phyloP scores from a whole-genome alignment of 176 grass and related monocot genomes.

The Oryza rufipogon region DNA sequence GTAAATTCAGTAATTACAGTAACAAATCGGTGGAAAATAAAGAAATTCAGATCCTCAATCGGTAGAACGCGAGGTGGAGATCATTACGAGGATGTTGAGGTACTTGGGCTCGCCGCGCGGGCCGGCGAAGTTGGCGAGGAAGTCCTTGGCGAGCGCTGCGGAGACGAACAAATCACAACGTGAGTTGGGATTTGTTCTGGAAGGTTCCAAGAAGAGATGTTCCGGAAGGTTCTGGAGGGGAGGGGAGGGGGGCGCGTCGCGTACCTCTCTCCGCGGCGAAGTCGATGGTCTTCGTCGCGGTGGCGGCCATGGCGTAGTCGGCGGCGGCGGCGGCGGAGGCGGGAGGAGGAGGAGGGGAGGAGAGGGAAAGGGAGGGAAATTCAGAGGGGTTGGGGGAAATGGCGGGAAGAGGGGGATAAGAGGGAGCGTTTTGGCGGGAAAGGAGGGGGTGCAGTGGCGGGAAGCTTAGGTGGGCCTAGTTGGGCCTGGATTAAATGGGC shows the following conservation, averaged over 20 bases:
- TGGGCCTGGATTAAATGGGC: background rate
- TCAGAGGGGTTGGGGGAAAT: background rate
- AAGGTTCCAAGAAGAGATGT: background rate
- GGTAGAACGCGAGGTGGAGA: background rate
- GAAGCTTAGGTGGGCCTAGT: conserved; percentile 17
- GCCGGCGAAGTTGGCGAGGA: conserved; percentile 73
- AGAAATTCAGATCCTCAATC: background rate
- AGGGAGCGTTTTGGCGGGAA: conserved; percentile 52
- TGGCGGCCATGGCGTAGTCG: background rate
- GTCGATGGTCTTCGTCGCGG: conserved; percentile 51
- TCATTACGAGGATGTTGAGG: conserved; percentile 71
- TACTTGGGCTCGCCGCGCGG: conserved; percentile 84
- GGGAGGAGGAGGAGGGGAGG: background rate
- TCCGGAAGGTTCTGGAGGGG: background rate
- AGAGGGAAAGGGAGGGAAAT: background rate
- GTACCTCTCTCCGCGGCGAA: conserved; percentile 81
- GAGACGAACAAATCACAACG: conserved; percentile 2
- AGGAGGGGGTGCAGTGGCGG: background rate
- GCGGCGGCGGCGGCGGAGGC: background rate
- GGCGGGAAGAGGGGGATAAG: conserved; percentile 39
- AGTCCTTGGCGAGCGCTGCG: conserved; percentile 89
- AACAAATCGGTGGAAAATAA: conserved; percentile 3
- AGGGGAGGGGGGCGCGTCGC: background rate
- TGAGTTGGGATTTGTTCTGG: background rate
- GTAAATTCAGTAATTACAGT: background rate